Percentiles rank a stretch among this genome's conserved stretches.
Evolutionary conservation across 176 grass and related monocot species (phyloP).

Genomic region (Zizania latifolia): DNA sequence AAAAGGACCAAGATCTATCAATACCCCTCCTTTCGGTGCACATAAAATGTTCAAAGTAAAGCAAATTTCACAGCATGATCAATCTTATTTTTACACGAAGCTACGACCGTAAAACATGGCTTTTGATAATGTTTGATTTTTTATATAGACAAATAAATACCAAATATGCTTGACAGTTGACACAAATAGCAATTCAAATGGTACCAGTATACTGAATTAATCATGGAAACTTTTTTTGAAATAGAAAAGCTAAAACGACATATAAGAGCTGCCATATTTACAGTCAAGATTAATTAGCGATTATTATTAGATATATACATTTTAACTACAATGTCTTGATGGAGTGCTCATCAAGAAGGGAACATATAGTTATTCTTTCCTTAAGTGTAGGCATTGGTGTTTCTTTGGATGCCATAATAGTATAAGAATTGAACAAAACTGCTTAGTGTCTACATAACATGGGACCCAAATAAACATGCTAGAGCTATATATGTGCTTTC

Average conservation of each 20-base stretch:
- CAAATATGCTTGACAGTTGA: not conserved
- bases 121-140: not conserved
- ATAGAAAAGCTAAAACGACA: not conserved
- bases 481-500: constrained; percentile 20
- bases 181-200: not conserved
- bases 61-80: not conserved
- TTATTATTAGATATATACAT: not conserved
- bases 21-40: constrained; percentile 35
- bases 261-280: not conserved
- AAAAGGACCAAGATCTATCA: constrained; percentile 25
- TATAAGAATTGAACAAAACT: constrained; percentile 44
- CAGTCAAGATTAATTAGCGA: not conserved
- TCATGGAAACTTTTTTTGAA: not conserved
- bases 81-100: constrained; percentile 17
- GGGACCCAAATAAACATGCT: constrained; percentile 27
- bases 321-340: constrained; percentile 25
- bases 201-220: constrained; percentile 10
- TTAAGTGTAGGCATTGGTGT: constrained; percentile 25
- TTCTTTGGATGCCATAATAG: constrained; percentile 23
- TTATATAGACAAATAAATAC: not conserved
- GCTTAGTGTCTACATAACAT: constrained; percentile 16
- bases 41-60: constrained; percentile 26
- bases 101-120: not conserved
- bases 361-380: constrained; percentile 50
- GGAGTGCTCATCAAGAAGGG: constrained; percentile 47